Conservation (phyloP, 345 rosid genomes). For the Mangifera indica region DNA sequence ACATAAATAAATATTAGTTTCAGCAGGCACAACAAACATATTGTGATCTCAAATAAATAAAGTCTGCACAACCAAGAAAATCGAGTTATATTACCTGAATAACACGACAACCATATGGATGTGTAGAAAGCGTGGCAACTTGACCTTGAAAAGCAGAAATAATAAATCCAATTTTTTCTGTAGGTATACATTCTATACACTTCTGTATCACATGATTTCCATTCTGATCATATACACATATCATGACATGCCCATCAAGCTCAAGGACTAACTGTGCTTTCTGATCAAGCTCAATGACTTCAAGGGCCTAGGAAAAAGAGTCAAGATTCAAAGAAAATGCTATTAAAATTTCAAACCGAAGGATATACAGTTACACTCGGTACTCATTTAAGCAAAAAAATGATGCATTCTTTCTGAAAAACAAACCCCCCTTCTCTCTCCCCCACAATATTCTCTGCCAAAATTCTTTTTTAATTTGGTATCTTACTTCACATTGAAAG, state of each 20-base stretch:
- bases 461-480: neutral
- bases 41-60: slow-evolving; percentile 5
- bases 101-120: slow-evolving; percentile 98
- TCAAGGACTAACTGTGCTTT: slow-evolving; percentile 70
- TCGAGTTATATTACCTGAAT: slow-evolving; percentile 58
- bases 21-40: neutral
- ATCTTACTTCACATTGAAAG: neutral
- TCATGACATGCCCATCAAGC: slow-evolving; percentile 89
- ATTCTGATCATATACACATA: slow-evolving; percentile 93
- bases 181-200: slow-evolving; percentile 84
- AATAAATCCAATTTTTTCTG: slow-evolving; percentile 71
- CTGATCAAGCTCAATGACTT: slow-evolving; percentile 92
- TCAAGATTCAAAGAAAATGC: neutral
- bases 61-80: slow-evolving; percentile 15
- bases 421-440: neutral
- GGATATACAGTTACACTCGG: neutral
- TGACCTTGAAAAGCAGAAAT: slow-evolving; percentile 82
- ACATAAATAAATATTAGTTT: slow-evolving; percentile 3
- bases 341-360: neutral
- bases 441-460: neutral
- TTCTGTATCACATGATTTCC: slow-evolving; percentile 98
- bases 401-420: neutral
- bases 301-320: slow-evolving; percentile 71
- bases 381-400: neutral
- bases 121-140: slow-evolving; percentile 80